Percentiles rank a stretch among this genome's conserved stretches.
phyloP scores from a whole-genome alignment of 257 asterid genomes.

The Lycium ferocissimum region DNA sequence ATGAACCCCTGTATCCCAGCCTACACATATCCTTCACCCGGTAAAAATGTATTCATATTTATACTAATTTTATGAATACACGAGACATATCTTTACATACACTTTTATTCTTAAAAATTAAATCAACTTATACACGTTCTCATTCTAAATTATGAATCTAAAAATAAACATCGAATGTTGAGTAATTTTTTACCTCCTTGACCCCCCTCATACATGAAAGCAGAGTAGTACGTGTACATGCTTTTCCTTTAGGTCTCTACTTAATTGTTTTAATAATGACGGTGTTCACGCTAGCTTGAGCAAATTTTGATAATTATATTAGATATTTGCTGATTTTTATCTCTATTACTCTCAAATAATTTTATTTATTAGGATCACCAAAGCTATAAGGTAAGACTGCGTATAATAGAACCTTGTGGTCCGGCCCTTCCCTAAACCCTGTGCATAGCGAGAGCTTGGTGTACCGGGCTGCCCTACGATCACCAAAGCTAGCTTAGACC shows the following conservation, averaged over 20 bases:
- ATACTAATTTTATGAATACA: background rate
- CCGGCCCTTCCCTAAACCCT: too few relatives aligned
- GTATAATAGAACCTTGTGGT: too few relatives aligned
- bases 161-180: background rate
- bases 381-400: too few relatives aligned
- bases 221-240: background rate
- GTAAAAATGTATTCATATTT: background rate
- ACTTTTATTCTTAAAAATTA: too few relatives aligned
- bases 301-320: background rate
- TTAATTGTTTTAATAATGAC: background rate
- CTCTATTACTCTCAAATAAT: background rate
- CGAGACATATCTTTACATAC: too few relatives aligned
- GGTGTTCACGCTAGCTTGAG: background rate
- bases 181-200: background rate
- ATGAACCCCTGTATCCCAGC: background rate
- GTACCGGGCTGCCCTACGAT: too few relatives aligned
- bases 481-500: background rate
- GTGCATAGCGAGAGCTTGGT: too few relatives aligned
- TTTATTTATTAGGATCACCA: background rate
- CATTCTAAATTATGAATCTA: background rate
- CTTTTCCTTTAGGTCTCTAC: background rate
- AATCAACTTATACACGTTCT: background rate
- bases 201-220: background rate
- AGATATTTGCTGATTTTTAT: background rate
- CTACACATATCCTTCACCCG: background rate